Conservation (phyloP, 2,329 filamentous ascomycete genomes). For the Aspergillus amoenus region DNA sequence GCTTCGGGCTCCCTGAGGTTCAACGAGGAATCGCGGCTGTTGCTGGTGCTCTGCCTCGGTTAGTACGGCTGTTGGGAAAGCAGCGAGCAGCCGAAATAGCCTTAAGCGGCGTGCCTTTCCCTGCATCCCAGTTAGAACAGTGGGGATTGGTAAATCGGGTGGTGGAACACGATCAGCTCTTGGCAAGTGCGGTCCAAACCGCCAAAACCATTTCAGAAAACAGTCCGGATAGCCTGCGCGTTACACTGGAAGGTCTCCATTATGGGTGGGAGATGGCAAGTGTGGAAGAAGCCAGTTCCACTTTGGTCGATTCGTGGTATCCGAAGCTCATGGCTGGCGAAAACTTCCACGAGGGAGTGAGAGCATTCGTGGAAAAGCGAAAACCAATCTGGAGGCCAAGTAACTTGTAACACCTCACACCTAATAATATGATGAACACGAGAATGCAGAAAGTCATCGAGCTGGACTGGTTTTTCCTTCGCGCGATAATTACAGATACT, state of each 20-base stretch:
- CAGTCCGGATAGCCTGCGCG: constrained; percentile 72
- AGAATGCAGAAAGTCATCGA: background rate
- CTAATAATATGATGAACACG: background rate
- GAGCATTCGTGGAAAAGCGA: constrained; percentile 73
- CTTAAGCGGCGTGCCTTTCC: constrained; percentile 61
- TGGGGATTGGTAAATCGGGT: constrained; percentile 74
- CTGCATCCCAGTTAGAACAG: constrained; percentile 57
- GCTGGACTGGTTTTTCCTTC: background rate
- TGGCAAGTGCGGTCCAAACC: constrained; percentile 53
- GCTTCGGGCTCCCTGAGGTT: constrained; percentile 71
- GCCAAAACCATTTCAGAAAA: constrained; percentile 62
- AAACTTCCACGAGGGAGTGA: constrained; percentile 71
- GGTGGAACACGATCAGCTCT: constrained; percentile 42
- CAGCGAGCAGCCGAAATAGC: constrained; percentile 72
- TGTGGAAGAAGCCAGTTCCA: constrained; percentile 61
- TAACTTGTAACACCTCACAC: constrained; percentile 24
- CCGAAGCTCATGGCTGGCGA: constrained; percentile 60
- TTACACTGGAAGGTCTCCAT: constrained; percentile 66
- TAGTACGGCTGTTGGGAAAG: constrained; percentile 64
- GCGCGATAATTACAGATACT: background rate
- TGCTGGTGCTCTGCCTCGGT: constrained; percentile 67
- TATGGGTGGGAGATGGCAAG: constrained; percentile 68
- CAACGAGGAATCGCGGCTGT: constrained; percentile 69
- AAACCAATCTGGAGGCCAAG: constrained; percentile 58
- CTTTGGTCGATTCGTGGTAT: constrained; percentile 60